Evolutionary conservation across 2,329 filamentous ascomycete species (phyloP).

Genomic region (Parascedosporium putredinis): DNA sequence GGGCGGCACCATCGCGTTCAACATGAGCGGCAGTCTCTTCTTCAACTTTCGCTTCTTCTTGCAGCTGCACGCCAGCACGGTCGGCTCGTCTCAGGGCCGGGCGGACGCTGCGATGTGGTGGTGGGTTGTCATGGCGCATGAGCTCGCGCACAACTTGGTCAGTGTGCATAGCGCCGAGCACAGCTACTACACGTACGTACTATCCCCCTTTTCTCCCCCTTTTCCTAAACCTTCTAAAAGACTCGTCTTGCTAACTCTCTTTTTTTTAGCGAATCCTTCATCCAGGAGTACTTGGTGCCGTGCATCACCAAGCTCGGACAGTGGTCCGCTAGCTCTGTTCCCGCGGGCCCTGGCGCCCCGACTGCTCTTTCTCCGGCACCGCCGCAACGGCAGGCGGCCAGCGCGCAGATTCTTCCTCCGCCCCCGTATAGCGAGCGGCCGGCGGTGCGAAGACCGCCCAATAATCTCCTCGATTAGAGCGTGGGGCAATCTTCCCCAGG

Average conservation of each 20-base stretch:
- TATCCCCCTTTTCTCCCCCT: not conserved
- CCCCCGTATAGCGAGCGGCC: slow-evolving; percentile 14
- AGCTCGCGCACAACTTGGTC: slow-evolving; percentile 90
- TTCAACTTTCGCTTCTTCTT: slow-evolving; percentile 86
- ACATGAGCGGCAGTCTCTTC: slow-evolving; percentile 76
- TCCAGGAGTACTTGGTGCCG: slow-evolving; percentile 64
- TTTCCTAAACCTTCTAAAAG: not conserved
- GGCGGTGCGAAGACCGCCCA: not conserved
- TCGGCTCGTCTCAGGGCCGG: slow-evolving; percentile 30
- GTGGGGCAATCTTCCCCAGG: too few species aligned
- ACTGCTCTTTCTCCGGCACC: slow-evolving; percentile 6
- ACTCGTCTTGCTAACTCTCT: not conserved
- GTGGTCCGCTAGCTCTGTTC: slow-evolving; percentile 18
- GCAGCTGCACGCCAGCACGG: slow-evolving; percentile 53
- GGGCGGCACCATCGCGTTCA: slow-evolving; percentile 86
- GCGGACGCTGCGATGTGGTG: slow-evolving; percentile 72
- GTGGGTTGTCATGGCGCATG: slow-evolving; percentile 94
- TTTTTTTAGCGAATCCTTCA: slow-evolving; percentile 56
- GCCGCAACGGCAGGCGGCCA: slow-evolving; percentile 1
- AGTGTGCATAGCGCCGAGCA: slow-evolving; percentile 66
- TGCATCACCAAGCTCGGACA: slow-evolving; percentile 47
- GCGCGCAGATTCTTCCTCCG: slow-evolving; percentile 12
- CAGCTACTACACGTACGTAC: slow-evolving; percentile 64
- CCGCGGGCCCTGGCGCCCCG: slow-evolving; percentile 6
- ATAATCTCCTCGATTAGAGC: slow-evolving; percentile 6